A percentile compares a stretch with the other conserved stretches of the same genome.
phyloP scores from a whole-genome alignment of 2,329 filamentous ascomycete species.

The Stemphylium vesicarium region DNA sequence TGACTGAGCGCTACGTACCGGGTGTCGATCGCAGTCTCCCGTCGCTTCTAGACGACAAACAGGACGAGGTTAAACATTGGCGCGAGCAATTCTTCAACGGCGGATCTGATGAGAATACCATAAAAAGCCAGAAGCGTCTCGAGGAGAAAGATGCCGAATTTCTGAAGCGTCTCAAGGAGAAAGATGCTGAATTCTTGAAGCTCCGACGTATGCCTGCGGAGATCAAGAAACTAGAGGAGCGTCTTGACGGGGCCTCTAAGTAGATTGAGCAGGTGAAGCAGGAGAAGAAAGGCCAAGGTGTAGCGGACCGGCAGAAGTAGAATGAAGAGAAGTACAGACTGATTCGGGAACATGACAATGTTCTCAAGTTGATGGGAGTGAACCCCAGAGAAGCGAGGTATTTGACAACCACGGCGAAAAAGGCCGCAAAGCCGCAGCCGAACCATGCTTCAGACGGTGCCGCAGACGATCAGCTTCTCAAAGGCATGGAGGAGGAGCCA shows the following conservation, averaged over 20 bases:
- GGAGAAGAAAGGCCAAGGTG: not conserved
- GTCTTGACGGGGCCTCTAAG: not conserved
- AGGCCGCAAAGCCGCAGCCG: not conserved
- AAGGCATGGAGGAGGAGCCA: not conserved
- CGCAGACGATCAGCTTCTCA: not conserved
- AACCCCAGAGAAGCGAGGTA: not conserved
- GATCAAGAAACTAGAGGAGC: not conserved
- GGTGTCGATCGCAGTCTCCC: not conserved
- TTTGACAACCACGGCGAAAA: not conserved
- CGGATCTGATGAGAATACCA: not conserved
- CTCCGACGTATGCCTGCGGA: not conserved
- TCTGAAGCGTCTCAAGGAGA: not conserved
- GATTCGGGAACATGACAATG: not conserved
- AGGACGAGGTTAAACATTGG: not conserved
- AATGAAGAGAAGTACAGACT: not conserved
- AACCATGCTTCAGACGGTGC: not conserved
- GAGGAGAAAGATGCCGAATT: slow-evolving; percentile 3
- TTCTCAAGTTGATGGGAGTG: not conserved
- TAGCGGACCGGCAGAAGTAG: slow-evolving; percentile 2
- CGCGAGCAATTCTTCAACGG: not conserved
- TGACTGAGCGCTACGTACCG: not conserved
- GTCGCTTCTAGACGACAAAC: not conserved
- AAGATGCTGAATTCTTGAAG: not conserved
- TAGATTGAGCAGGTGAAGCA: not conserved
- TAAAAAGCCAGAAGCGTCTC: not conserved